Conservation (phyloP, 257 asterid genomes). For the Fraxinus anomala region DNA sequence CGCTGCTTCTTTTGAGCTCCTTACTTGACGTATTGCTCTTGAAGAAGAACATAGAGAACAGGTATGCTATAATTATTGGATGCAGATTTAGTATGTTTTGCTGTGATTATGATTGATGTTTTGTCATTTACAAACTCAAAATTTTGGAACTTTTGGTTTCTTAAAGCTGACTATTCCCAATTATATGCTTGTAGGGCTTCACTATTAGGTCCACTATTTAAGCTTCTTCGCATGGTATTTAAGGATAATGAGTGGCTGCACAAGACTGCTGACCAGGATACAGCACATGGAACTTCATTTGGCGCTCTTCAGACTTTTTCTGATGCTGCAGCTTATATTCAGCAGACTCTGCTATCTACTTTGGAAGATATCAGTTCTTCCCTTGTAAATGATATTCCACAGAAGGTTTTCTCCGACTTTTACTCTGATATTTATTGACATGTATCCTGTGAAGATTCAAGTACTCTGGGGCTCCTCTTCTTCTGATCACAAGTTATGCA, state of each 20-base stretch:
- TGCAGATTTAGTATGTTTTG: not conserved
- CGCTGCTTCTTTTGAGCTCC: constrained; percentile 49
- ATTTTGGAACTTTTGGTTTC: constrained; percentile 11
- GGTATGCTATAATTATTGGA: constrained; percentile 44
- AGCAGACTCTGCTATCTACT: constrained; percentile 63
- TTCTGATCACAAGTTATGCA: constrained; percentile 36
- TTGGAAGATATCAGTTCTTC: constrained; percentile 78
- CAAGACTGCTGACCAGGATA: constrained; percentile 41
- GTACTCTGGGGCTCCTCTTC: constrained; percentile 24
- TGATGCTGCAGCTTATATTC: constrained; percentile 51
- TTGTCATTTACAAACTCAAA: not conserved
- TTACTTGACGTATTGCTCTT: constrained; percentile 78
- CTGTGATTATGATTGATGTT: constrained; percentile 17
- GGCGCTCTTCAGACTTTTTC: constrained; percentile 41
- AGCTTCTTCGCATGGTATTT: constrained; percentile 59
- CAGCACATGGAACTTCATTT: constrained; percentile 34
- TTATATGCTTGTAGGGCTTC: constrained; percentile 53
- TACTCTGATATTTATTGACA: constrained; percentile 15
- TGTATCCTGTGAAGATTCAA: not conserved
- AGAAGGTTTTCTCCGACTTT: constrained; percentile 46
- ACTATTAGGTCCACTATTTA: constrained; percentile 68
- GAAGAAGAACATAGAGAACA: constrained; percentile 68
- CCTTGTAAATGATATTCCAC: constrained; percentile 34
- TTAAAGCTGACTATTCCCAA: constrained; percentile 26
- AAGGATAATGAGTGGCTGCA: constrained; percentile 45